A percentile compares a stretch with the other conserved stretches of the same genome.
Conservation (phyloP, 495 filamentous ascomycete species). For the Daldinia grandis region DNA sequence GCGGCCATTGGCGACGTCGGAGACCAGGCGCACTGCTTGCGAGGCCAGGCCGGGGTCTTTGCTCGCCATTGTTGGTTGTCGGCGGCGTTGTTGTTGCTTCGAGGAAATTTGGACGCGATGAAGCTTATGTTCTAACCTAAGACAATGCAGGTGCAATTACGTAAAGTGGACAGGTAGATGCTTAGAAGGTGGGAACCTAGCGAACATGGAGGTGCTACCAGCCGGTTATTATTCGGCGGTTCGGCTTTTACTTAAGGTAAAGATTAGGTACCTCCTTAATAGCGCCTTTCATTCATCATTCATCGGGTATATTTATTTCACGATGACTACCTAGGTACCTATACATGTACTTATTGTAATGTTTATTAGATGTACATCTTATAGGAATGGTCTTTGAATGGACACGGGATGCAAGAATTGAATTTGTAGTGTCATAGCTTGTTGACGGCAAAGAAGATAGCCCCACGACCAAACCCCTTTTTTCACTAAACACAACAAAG, state of each 20-base stretch:
- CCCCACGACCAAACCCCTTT: background rate
- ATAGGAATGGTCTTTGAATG: too few relatives aligned
- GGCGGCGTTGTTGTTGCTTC: constrained; percentile 14
- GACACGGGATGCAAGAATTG: background rate
- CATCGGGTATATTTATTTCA: background rate
- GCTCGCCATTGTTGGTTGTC: constrained; percentile 33
- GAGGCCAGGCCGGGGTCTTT: constrained; percentile 37
- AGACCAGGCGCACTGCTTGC: constrained; percentile 26
- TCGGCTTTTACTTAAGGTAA: background rate
- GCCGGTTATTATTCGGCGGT: background rate
- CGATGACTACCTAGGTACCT: background rate
- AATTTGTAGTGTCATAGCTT: background rate
- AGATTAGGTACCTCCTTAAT: too few relatives aligned
- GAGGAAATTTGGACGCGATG: constrained; percentile 13
- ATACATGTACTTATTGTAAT: background rate
- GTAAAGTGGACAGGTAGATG: constrained; percentile 15
- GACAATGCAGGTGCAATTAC: constrained; percentile 26
- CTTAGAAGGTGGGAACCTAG: too few relatives aligned
- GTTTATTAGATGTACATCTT: too few relatives aligned
- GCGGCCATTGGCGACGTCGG: constrained; percentile 54
- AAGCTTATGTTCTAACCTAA: too few relatives aligned
- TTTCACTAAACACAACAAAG: background rate
- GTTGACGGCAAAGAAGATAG: background rate
- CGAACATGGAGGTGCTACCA: constrained; percentile 7
- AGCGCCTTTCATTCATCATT: too few relatives aligned